phyloP scores from a whole-genome alignment of 2,329 filamentous ascomycete genomes.

The Truncatella angustata region DNA sequence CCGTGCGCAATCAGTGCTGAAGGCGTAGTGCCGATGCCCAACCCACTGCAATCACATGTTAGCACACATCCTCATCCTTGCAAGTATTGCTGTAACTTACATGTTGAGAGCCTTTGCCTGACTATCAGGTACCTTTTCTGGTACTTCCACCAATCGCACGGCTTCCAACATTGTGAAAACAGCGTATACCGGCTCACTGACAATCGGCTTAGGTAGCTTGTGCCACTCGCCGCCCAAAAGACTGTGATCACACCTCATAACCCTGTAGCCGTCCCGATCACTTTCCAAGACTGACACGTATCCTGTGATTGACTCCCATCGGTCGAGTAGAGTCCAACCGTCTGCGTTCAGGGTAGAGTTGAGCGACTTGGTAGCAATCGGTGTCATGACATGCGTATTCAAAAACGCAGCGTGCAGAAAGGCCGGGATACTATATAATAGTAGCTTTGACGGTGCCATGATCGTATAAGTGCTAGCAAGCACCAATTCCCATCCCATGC shows the following conservation, averaged over 20 bases:
- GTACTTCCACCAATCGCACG: constrained; percentile 71
- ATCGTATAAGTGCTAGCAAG: constrained; percentile 64
- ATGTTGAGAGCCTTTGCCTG: constrained; percentile 81
- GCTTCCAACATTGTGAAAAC: constrained; percentile 97
- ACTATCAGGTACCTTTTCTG: constrained; percentile 53
- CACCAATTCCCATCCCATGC: constrained; percentile 69
- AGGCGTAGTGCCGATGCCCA: constrained; percentile 90
- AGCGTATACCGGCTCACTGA: constrained; percentile 86
- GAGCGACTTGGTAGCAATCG: constrained; percentile 56
- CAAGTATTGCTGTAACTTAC: constrained; percentile 48
- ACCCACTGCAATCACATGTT: constrained; percentile 56
- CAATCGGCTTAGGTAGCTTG: constrained; percentile 47
- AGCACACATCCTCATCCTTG: constrained; percentile 12
- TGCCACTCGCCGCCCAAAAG: constrained; percentile 92
- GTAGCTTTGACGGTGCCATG: constrained; percentile 65
- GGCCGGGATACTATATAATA: constrained; percentile 68
- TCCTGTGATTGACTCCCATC: constrained; percentile 83
- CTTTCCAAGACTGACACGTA: constrained; percentile 91
- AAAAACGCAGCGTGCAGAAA: constrained; percentile 67
- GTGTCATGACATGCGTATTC: constrained; percentile 71
- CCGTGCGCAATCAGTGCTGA: constrained; percentile 83
- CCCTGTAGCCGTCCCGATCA: constrained; percentile 65
- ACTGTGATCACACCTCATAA: constrained; percentile 92
- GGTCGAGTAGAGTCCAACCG: constrained; percentile 74
- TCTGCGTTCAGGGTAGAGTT: constrained; percentile 64